Base-by-base conservation (phyloP, 352 stramenopile genomes). In the Phytophthora multivora region DNA sequence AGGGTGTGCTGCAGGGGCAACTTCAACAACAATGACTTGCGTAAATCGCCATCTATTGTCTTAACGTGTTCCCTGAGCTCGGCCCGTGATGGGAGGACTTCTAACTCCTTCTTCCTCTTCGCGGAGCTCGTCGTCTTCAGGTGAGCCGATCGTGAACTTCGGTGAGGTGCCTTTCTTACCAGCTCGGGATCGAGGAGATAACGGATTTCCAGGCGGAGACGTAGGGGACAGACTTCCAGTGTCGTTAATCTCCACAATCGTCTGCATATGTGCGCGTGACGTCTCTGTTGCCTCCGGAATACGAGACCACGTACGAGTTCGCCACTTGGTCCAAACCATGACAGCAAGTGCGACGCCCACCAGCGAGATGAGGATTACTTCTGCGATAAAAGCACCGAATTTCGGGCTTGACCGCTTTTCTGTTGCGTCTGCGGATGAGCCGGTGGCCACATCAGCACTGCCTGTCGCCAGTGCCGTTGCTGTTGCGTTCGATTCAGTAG, bases 251-350 rank as follows among this genome's bases (percentile, higher is more conserved):
- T 71, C 59, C 23, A 60, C 52, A 13, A 71, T 60, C 6, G 51
- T 40, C 19, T 71, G 45, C 23, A 66, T 57, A 0, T 71, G 35
- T 1, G 60, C 54, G 40, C 59, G 64, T 19, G 75, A 71, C 4
- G 73, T 73, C 31, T 76, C 69, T 6, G 45, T 51, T 1, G 39
- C 40, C 4, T 75, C 62, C 4, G 77, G 76, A 40, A 86, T 80
- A 8, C 77, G 77, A 1, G 75, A 77, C 83, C 83, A 92, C 28
- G 77, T 65, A 13, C 86, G 52, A n/a, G 69, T 77, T n/a, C 67
- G 74, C 73, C 79, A 87, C 50, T 63, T 72, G 8, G 65, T 73
- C 72, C 72, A 80, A 0, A 75, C 55, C 12, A 88, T 69, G 19
- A 78, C 73, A n/a, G 75, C 55, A 12, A 89, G 61, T 19, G 82